phyloP scores from a whole-genome alignment of 129 eudicot species.

The Heracleum sosnowskyi region DNA sequence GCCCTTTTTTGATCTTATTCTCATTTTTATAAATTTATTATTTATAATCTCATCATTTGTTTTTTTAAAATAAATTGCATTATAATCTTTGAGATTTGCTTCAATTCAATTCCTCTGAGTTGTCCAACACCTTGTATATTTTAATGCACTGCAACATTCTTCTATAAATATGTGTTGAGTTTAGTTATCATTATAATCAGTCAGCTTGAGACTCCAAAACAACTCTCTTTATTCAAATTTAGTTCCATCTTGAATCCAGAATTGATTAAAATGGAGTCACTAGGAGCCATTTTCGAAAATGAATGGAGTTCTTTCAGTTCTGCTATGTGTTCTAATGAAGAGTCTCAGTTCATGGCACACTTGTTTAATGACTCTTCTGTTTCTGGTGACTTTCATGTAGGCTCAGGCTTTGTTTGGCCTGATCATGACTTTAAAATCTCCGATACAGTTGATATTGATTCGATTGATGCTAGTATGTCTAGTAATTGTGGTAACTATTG shows the following conservation, averaged over 20 bases:
- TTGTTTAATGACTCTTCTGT: slow-evolving; percentile 30
- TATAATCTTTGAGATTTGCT: not conserved
- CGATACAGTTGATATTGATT: slow-evolving; percentile 13
- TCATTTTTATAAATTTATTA: not conserved
- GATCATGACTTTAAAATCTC: slow-evolving; percentile 7
- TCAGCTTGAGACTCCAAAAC: not conserved
- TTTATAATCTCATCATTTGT: not conserved
- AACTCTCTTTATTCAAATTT: not conserved
- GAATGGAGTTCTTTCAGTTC: slow-evolving; percentile 48
- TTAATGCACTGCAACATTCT: slow-evolving; percentile 19
- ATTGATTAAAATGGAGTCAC: slow-evolving; percentile 44
- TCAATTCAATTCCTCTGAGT: slow-evolving; percentile 13
- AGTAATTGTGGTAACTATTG: slow-evolving; percentile 14
- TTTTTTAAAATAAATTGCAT: not conserved
- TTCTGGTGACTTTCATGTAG: not conserved
- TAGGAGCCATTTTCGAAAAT: slow-evolving; percentile 35
- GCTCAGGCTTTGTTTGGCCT: slow-evolving; percentile 26
- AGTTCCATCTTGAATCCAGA: slow-evolving; percentile 3
- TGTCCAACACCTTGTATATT: slow-evolving; percentile 1
- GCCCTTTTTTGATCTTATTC: slow-evolving; percentile 7
- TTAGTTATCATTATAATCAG: slow-evolving; percentile 12
- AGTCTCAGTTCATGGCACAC: slow-evolving; percentile 69
- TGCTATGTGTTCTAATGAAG: slow-evolving; percentile 39
- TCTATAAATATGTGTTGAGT: slow-evolving; percentile 27
- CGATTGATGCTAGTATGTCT: slow-evolving; percentile 19